Evolutionary conservation across 495 filamentous ascomycete genomes (phyloP), one percentile per base, ranked within the genome.

Genomic region (Lasiosphaeriaceae sp.): DNA sequence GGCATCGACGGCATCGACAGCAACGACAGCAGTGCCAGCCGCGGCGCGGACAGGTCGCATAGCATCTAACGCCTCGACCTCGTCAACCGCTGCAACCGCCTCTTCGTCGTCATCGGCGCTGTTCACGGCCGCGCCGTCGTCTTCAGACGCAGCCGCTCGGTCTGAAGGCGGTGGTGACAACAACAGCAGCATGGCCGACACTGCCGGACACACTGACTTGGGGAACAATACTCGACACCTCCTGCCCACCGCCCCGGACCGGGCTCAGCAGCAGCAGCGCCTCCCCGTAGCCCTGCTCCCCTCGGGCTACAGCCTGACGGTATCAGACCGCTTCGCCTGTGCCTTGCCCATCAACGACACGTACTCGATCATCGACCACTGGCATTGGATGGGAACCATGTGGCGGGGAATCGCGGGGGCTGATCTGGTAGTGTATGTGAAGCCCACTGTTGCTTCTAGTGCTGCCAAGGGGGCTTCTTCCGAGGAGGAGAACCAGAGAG

Each of bases 381-480:
- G 94, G 94, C 91, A 96, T 71, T 97, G 94, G 94, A 90, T 93
- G 77, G 94, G 93, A 24, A 94, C 89, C 50, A 80, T 96, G 2
- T 98, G 93, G 93, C 86, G 92, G 1, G 88, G 89, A 1, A 88
- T 90, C 51, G 81, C 93, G 0, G 92, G 90, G 0, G 83, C 92
- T 0, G 94, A 98, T 72, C 77, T 97, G 57, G 96, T 90, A 0
- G 81, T 98, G 20, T 93, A 83, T 60, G 80, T 86, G 39, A 14
- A 17, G 39, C 39, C 39, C n/a, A 17, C n/a, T 43, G 35, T 73
- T 75, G 57, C 55, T 50, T 1, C 59, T 41, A 17, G 63, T 69
- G 46, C 31, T 66, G 50, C 21, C 0, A n/a, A 17, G 14, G 50
- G 1, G 9, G 17, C 11, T 24, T 31, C 11, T 24, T 31, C 26